Evolutionary conservation across 805 yeast species (phyloP).

Genomic region (Brettanomyces naardenensis): DNA sequence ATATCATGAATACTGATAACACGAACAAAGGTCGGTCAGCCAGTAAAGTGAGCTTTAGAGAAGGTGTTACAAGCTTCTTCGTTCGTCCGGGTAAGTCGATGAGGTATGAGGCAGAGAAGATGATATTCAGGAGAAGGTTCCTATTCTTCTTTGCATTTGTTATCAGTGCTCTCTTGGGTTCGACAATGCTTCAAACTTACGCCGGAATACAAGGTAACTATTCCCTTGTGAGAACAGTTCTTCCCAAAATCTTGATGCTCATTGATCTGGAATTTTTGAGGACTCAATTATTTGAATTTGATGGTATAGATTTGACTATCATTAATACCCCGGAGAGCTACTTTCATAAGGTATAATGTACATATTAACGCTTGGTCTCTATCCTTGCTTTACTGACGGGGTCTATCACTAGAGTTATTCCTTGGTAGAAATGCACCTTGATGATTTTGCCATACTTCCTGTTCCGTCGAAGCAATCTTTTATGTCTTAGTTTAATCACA

Average conservation of each 20-base stretch:
- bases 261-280: constrained; percentile 17
- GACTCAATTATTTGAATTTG: constrained; percentile 16
- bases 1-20: constrained; percentile 16
- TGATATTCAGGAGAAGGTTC: constrained; percentile 13
- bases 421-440: constrained; percentile 30
- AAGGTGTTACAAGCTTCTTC: constrained; percentile 16
- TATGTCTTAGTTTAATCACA: not conserved
- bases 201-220: not conserved
- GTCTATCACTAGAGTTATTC: constrained; percentile 31
- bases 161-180: not conserved
- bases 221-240: constrained; percentile 1
- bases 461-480: constrained; percentile 11
- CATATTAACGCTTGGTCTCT: not conserved
- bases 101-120: constrained; percentile 13
- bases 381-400: constrained; percentile 26
- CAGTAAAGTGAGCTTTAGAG: constrained; percentile 5
- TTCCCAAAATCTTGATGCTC: constrained; percentile 10
- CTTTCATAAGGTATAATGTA: not conserved
- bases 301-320: constrained; percentile 11
- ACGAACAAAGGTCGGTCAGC: not conserved
- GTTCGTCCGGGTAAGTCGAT: constrained; percentile 10
- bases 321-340: not conserved
- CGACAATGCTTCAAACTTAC: not conserved
- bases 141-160: constrained; percentile 5
- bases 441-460: constrained; percentile 29